Percentiles rank a stretch among this genome's conserved stretches.
phyloP scores from a whole-genome alignment of 2,329 filamentous ascomycete species.

The Penicillium sp. region DNA sequence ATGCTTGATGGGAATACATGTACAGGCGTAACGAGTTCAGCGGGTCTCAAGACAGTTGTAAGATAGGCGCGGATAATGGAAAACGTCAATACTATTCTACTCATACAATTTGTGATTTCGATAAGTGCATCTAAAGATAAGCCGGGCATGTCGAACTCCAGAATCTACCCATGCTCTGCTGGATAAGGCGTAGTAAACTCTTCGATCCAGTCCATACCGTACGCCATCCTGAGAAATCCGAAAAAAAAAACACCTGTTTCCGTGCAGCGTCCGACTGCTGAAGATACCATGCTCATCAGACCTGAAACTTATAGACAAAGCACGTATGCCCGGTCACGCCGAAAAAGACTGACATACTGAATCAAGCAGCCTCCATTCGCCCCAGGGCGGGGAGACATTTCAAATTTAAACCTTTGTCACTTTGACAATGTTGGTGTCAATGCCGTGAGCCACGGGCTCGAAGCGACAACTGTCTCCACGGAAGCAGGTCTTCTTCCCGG shows the following conservation, averaged over 20 bases:
- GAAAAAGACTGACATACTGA: background rate
- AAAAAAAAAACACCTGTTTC: background rate
- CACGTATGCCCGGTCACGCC: background rate
- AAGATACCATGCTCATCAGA: background rate
- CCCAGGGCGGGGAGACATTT: background rate
- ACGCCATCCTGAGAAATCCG: background rate
- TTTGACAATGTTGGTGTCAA: conserved; percentile 55
- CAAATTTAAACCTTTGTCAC: conserved; percentile 42
- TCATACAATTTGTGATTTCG: background rate
- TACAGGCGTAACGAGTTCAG: background rate
- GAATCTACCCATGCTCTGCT: background rate
- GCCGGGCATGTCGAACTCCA: background rate
- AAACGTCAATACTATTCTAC: background rate
- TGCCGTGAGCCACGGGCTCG: conserved; percentile 52
- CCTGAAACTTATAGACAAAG: background rate
- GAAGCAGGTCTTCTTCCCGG: conserved; percentile 53
- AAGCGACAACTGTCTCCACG: conserved; percentile 58
- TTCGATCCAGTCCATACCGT: background rate
- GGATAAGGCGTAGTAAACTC: background rate
- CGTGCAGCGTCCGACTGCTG: background rate
- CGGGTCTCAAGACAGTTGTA: background rate
- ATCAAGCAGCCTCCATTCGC: background rate
- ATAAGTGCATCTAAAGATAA: background rate
- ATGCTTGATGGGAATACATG: conserved; percentile 11
- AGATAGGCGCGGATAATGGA: background rate